Percentiles rank a stretch among this genome's conserved stretches.
These are phyloP conservation scores for Zygoascus hellenicus DNA, from an alignment of 1,139 yeast genomes.

Conservation along the genomic window DNA sequence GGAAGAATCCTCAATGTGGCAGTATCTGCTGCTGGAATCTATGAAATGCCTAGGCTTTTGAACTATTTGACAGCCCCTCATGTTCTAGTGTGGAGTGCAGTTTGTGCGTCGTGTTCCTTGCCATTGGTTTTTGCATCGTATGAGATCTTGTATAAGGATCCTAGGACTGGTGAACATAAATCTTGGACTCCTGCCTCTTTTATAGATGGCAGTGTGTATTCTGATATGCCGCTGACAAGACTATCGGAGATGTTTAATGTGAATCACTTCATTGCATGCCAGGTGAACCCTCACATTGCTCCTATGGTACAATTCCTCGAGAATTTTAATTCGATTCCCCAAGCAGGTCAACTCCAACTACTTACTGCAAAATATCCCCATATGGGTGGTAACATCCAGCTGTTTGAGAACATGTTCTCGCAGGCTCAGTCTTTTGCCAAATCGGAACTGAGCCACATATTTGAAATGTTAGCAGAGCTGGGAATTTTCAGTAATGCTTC, in stretches of 20 bases:
- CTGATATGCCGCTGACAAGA: slow-evolving; percentile 84
- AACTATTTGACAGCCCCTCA: slow-evolving; percentile 94
- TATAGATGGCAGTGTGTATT: slow-evolving; percentile 94
- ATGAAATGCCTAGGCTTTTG: slow-evolving; percentile 47
- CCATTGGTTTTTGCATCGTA: slow-evolving; percentile 90
- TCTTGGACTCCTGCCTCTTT: slow-evolving; percentile 86
- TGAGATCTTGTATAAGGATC: slow-evolving; percentile 76
- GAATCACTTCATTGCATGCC: slow-evolving; percentile 94
- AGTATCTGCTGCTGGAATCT: slow-evolving; percentile 66
- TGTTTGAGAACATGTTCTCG: slow-evolving; percentile 35
- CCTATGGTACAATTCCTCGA: slow-evolving; percentile 55
- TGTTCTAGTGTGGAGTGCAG: slow-evolving; percentile 90
- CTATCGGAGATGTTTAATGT: slow-evolving; percentile 94
- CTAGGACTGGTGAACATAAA: slow-evolving; percentile 54
- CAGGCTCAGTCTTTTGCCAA: slow-evolving; percentile 55
- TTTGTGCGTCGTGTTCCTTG: slow-evolving; percentile 91
- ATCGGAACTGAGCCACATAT: slow-evolving; percentile 70
- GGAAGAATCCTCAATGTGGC: slow-evolving; percentile 81
- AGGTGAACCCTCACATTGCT: slow-evolving; percentile 93
- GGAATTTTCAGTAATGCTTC: slow-evolving; percentile 71
- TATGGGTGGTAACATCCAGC: background rate
- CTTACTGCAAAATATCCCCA: slow-evolving; percentile 6
- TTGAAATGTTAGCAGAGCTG: slow-evolving; percentile 65
- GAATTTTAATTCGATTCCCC: slow-evolving; percentile 19
- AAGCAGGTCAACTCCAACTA: slow-evolving; percentile 12